phyloP scores from a whole-genome alignment of 352 stramenopile species.

The Phytophthora uliginosa region DNA sequence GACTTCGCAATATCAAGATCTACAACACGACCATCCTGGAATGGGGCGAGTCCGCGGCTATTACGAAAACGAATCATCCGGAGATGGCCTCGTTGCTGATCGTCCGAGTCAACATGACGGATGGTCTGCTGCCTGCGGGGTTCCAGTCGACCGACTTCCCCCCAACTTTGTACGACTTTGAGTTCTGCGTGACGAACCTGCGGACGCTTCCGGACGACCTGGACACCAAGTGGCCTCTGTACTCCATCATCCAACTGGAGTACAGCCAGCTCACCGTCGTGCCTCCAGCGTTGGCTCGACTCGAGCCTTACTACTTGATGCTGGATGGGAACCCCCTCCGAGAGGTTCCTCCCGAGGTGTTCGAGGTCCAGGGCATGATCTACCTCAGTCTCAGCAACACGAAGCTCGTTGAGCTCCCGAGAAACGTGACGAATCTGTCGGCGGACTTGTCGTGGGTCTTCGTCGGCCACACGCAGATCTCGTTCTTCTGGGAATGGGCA shows the following conservation, averaged over 20 bases:
- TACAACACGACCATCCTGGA: not conserved
- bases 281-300: conserved; percentile 10
- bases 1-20: not conserved
- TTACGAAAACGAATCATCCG: not conserved
- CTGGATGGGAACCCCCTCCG: conserved; percentile 37
- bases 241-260: conserved; percentile 26
- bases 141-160: conserved; percentile 1
- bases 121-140: not conserved
- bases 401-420: conserved; percentile 19
- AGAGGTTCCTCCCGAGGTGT: conserved; percentile 22
- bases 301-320: conserved; percentile 32
- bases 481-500: conserved; percentile 24
- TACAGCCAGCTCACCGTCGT: conserved; percentile 23
- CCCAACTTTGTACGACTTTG: not conserved
- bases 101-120: not conserved
- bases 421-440: conserved; percentile 21
- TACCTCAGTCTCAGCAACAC: conserved; percentile 23
- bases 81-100: not conserved
- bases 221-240: conserved; percentile 33
- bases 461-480: conserved; percentile 17
- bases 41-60: not conserved
- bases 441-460: not conserved
- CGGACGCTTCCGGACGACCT: not conserved
- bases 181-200: conserved; percentile 2
- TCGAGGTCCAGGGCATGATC: conserved; percentile 16